A percentile compares a stretch with the other conserved stretches of the same genome.
These are phyloP conservation scores for Butyriboletus appendiculatus DNA, from an alignment of 1,284 basidiomycete species.

Conservation along the genomic window DNA sequence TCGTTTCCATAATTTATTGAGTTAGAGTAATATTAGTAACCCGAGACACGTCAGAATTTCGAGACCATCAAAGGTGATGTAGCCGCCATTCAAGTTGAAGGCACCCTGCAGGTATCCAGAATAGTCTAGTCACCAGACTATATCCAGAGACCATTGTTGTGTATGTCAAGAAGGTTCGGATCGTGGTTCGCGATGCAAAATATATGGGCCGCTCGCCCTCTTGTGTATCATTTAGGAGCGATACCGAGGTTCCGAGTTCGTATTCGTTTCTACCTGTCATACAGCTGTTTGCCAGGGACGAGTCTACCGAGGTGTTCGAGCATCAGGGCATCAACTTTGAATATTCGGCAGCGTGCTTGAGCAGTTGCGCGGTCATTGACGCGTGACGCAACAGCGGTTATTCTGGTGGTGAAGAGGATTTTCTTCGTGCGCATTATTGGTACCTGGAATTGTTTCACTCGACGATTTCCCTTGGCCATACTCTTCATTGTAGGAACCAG, in stretches of 20 bases:
- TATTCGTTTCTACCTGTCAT: not conserved
- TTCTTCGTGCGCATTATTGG: too few species aligned
- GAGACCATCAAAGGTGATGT: not conserved
- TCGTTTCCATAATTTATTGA: too few species aligned
- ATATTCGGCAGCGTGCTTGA: too few species aligned
- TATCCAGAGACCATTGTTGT: not conserved
- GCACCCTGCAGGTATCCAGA: not conserved
- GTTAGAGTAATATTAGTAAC: too few species aligned
- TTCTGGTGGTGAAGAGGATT: too few species aligned
- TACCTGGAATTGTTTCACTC: too few species aligned
- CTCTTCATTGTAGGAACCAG: not conserved
- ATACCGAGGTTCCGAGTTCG: slow-evolving; percentile 1
- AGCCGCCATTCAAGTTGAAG: not conserved
- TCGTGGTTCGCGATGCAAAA: not conserved
- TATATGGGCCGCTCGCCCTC: not conserved
- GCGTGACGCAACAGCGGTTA: too few species aligned
- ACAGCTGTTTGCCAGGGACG: not conserved
- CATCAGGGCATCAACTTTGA: too few species aligned
- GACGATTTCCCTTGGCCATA: not conserved
- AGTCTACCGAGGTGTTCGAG: too few species aligned
- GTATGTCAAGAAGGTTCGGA: not conserved
- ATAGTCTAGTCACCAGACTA: too few species aligned
- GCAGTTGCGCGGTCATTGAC: too few species aligned
- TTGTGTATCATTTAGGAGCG: slow-evolving; percentile 1
- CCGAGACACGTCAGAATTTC: not conserved